Percentiles rank a stretch among this genome's conserved stretches.
phyloP scores from a whole-genome alignment of 2,329 filamentous ascomycete species.

The Nemania sp. region DNA sequence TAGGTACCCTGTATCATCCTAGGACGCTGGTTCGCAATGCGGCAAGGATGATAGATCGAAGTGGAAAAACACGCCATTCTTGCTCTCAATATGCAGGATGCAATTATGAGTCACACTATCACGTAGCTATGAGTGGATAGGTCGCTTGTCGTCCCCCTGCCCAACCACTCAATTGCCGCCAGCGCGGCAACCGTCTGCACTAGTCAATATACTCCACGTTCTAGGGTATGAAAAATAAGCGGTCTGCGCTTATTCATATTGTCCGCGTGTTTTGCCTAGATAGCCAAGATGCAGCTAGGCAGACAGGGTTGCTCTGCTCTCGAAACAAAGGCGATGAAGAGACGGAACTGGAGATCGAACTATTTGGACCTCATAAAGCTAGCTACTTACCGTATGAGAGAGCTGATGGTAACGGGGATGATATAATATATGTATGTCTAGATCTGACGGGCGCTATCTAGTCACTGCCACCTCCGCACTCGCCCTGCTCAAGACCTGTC shows the following conservation, averaged over 20 bases:
- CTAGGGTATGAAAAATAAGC: conserved; percentile 1
- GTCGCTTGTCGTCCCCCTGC: conserved; percentile 32
- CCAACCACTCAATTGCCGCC: conserved; percentile 36
- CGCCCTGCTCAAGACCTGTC: neutral
- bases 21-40: conserved; percentile 1
- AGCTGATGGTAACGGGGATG: too few relatives aligned
- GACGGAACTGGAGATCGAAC: neutral
- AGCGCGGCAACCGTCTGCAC: conserved; percentile 25
- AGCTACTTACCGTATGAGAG: neutral
- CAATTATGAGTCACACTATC: conserved; percentile 48
- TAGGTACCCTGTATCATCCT: too few relatives aligned
- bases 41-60: conserved; percentile 12
- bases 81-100: conserved; percentile 42
- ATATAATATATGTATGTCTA: neutral
- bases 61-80: conserved; percentile 34
- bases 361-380: neutral
- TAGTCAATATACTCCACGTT: conserved; percentile 5
- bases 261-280: conserved; percentile 18
- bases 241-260: conserved; percentile 24
- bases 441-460: neutral
- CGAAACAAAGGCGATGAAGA: neutral
- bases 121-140: conserved; percentile 33
- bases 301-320: neutral
- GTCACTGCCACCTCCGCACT: conserved; percentile 7
- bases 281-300: conserved; percentile 15